Base-by-base conservation (phyloP, 169 alveolate genomes). In the Plasmodium relictum region DNA sequence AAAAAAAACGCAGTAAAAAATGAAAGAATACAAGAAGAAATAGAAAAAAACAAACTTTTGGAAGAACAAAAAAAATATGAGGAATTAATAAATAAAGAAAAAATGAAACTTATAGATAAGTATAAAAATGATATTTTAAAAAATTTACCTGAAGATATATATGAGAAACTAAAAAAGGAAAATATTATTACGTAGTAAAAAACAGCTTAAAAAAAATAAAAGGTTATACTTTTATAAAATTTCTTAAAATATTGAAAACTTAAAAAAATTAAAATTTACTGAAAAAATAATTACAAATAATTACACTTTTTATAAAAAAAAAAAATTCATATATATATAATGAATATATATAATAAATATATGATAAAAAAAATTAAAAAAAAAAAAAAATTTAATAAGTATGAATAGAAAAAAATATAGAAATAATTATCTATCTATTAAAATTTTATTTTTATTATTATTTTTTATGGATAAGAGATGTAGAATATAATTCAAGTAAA, bases 21-120 rank as follows among this genome's bases (percentile, higher is more conserved):
- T n/a, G 90, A 80, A 48, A 70, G 90, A 31, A 4, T 68, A 68
- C 73, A 68, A 45, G 90, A 80, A 62, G 68, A 80, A 68, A 24
- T 44, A 8, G 85, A 80, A 66, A 80, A 80, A 45, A 24, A 80
- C 7, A 80, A 80, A 80, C 70, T 80, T 31, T 4, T 80, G 10
- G 85, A 80, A 48, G 90, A 80, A 37, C 90, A 80, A 18, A 37
- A 66, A 72, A 9, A 80, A 61, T 80, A 80, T 61, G 90, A 80
- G 26, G 54, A 80, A 22, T 24, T 80, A 18, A 80, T 80, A 65
- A 68, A 80, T 26, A 54, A 80, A 48, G 90, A 80, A 45, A 80
- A 80, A 63, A 41, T 39, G 16, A 80, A 80, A 48, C 72, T 80
- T 22, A 31, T 80, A 24, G 85, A 68, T 70, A 80, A 68, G 22